Percentiles rank a stretch among this genome's conserved stretches.
Conservation (phyloP, 169 alveolate species). For the Cryptosporidium parvum region DNA sequence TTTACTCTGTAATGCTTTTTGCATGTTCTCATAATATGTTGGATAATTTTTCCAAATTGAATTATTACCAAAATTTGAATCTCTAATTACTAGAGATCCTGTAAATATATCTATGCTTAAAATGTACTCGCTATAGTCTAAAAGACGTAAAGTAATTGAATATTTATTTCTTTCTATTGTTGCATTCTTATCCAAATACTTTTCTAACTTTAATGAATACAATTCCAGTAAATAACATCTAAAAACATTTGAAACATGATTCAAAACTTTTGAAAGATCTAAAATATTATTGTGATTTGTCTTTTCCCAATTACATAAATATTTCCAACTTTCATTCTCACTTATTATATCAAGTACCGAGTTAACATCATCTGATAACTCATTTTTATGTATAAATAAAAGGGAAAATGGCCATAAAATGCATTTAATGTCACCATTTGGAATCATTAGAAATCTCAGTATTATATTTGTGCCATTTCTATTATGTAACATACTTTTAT, state of each 20-base stretch:
- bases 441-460: conserved; percentile 67
- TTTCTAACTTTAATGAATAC: conserved; percentile 10
- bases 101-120: conserved; percentile 42
- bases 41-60: conserved; percentile 64
- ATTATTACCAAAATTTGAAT: background rate
- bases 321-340: conserved; percentile 27
- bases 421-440: conserved; percentile 61
- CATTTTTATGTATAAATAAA: background rate
- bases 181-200: conserved; percentile 8
- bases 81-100: conserved; percentile 50
- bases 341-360: conserved; percentile 18
- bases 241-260: conserved; percentile 48
- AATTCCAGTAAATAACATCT: conserved; percentile 44
- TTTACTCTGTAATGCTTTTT: background rate
- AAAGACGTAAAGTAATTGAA: background rate
- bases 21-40: conserved; percentile 27
- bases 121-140: conserved; percentile 23
- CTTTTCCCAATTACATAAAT: conserved; percentile 61
- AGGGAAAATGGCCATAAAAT: conserved; percentile 68
- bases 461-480: background rate
- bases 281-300: background rate
- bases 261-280: conserved; percentile 50
- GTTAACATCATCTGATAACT: conserved; percentile 5
- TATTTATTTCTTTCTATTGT: conserved; percentile 1
- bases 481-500: background rate